Base-by-base conservation (phyloP, 2,329 filamentous ascomycete genomes). In the Bipolaris bicolor region DNA sequence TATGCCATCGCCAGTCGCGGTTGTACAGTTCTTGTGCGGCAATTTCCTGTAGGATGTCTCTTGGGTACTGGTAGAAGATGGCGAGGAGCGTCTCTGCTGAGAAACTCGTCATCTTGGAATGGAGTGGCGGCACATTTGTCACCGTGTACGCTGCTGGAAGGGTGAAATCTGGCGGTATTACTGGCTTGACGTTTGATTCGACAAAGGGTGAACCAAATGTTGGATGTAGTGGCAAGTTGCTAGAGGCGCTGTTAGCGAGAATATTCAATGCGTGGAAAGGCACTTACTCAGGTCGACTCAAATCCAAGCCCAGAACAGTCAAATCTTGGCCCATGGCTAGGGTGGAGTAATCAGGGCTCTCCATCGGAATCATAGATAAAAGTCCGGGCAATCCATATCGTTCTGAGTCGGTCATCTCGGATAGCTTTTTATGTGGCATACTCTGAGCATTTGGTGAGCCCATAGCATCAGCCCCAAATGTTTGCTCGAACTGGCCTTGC, bases 61-160 rank as follows among this genome's bases (percentile, higher is more conserved):
- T 80, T 13, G 87, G 86, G 77, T 86, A 84, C 61, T 85, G 86
- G 76, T 89, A 90, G 79, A 90, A 90, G 58, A 89, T 88, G 69
- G 86, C 87, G 70, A 90, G 88, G 4, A 90, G 78, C 0, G 87
- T 89, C 70, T 90, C 87, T 62, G 86, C 81, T 40, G 80, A 83
- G 72, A 88, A 87, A 52, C 82, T 83, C 3, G 80, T 76, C 63
- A 88, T 84, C 57, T 86, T 84, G 46, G 80, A 79, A 52, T 84
- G 81, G 18, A 89, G 77, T 7, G 84, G 81, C 49, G 87, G 87
- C 10, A 89, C 86, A 66, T 89, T 90, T 54, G 82, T 84, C 9
- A 90, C 87, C 10, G 81, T 86, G 70, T 90, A 90, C 57, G 86
- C 88, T 37, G 80, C 77, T 4, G 87, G 87, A 9, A 89, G 77